Evolutionary conservation across 2,329 filamentous ascomycete genomes (phyloP).

Genomic region (Colletotrichum cereale): DNA sequence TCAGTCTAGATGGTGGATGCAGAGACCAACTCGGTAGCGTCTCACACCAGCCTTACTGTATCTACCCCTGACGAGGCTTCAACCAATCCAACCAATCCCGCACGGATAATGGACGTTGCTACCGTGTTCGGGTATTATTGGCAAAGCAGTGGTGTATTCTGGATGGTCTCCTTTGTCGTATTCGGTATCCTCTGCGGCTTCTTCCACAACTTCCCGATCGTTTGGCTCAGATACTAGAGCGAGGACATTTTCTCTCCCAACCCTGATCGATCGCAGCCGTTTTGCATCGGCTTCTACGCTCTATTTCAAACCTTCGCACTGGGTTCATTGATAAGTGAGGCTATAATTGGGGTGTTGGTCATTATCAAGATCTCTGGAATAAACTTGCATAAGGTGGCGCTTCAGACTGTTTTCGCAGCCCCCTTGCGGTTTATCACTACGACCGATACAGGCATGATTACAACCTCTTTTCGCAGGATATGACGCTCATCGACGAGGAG

Average conservation of each 20-base stretch:
- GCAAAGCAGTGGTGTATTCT: slow-evolving; percentile 3
- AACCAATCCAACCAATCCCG: background rate
- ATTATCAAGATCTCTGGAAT: slow-evolving; percentile 11
- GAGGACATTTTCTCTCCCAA: background rate
- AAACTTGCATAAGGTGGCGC: background rate
- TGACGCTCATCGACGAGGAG: slow-evolving; percentile 55
- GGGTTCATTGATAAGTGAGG: background rate
- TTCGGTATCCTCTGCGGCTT: slow-evolving; percentile 5
- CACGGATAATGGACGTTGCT: slow-evolving; percentile 7
- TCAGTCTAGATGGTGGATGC: background rate
- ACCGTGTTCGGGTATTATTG: slow-evolving; percentile 18
- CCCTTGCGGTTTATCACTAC: slow-evolving; percentile 47
- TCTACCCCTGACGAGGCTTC: background rate
- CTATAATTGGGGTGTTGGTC: background rate
- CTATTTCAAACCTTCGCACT: background rate
- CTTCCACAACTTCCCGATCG: background rate
- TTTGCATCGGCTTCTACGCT: background rate
- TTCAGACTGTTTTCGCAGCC: slow-evolving; percentile 6
- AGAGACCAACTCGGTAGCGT: background rate
- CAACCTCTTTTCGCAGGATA: slow-evolving; percentile 62
- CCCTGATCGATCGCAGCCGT: background rate
- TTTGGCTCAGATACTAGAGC: background rate
- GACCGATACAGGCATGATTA: slow-evolving; percentile 56
- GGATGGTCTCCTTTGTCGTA: slow-evolving; percentile 7
- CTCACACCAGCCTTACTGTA: background rate